Conservation (phyloP, 805 yeast species). For the Nadsonia fulvescens region DNA sequence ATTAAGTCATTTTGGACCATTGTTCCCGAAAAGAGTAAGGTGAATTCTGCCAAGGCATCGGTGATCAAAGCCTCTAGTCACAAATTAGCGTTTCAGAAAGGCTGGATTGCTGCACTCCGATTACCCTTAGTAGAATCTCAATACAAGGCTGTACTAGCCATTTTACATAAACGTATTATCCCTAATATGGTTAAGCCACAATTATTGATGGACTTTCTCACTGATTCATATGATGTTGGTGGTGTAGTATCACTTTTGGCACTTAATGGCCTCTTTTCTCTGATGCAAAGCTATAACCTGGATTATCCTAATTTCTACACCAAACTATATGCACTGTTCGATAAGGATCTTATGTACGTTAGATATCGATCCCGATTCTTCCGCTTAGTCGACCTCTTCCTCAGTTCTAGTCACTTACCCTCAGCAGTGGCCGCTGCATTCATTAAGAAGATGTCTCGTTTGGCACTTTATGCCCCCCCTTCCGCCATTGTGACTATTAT, state of each 20-base stretch:
- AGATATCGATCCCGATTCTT: conserved; percentile 74
- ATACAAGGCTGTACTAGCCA: conserved; percentile 47
- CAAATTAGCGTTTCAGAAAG: conserved; percentile 48
- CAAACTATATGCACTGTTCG: conserved; percentile 66
- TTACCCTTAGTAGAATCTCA: conserved; percentile 32
- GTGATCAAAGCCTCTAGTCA: conserved; percentile 23
- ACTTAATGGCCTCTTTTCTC: conserved; percentile 69
- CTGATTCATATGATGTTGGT: conserved; percentile 58
- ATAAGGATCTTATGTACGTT: conserved; percentile 57
- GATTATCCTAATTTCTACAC: conserved; percentile 83
- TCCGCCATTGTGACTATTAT: conserved; percentile 72
- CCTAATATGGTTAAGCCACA: conserved; percentile 71
- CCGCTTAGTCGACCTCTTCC: conserved; percentile 68
- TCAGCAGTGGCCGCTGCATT: conserved; percentile 74
- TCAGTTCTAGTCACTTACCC: conserved; percentile 76
- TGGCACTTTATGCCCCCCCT: conserved; percentile 65
- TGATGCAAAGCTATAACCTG: conserved; percentile 64
- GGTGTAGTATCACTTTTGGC: conserved; percentile 58
- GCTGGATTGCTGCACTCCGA: conserved; percentile 41
- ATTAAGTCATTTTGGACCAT: conserved; percentile 7
- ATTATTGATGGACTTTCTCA: conserved; percentile 78
- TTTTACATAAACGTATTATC: conserved; percentile 69
- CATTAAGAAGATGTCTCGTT: conserved; percentile 62
- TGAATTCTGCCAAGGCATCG: conserved; percentile 3
- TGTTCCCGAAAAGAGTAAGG: conserved; percentile 4